Base-by-base conservation (phyloP, 768 basidiomycete species). In the Lenzites betulinus region DNA sequence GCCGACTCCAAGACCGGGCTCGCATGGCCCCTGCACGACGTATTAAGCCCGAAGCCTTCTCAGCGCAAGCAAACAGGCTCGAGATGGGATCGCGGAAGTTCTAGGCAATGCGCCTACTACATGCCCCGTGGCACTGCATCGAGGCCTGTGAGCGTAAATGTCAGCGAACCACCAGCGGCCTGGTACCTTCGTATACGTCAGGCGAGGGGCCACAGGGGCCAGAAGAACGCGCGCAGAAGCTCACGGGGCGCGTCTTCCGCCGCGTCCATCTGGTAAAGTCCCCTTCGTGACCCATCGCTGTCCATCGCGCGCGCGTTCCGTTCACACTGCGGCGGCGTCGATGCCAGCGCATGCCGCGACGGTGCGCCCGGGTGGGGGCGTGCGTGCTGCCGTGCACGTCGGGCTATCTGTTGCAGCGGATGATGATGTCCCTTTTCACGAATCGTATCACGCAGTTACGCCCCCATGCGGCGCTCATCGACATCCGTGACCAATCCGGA, bases 111-210 rank as follows among this genome's bases (percentile, higher is more conserved):
- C 20, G 46, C 23, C 39, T 50, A 25, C 56, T 58, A 18, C 41
- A 33, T 39, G 28, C 22, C 48, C 35, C 48, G 56, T 58, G 56
- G 56, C 56, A 50, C 56, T 50, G 56, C 56, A 58, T 23, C 25
- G 56, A 42, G 41, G 48, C 22, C 38, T 35, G 13, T 15, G 41
- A 42, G 56, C 48, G 48, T 42, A 42, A 51, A 42, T 50, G 56
- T 58, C 56, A 57, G 55, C 47, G 47, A 46, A 25, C 56, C 50
- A 33, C 56, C 56, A 58, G 28, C 25, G 33, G 7, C 13, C 26
- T 8, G 56, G 56, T 58, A 58, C 48, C 48, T 58, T 42, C 47
- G 39, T 26, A 43, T 22, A 35, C 56, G 48, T 51, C 56, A 58
- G 48, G 20, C 20, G 56, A 20, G 39, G 33, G 9, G 25, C 48